Conservation (phyloP, 805 yeast genomes). For the Komagataella mondaviorum region DNA sequence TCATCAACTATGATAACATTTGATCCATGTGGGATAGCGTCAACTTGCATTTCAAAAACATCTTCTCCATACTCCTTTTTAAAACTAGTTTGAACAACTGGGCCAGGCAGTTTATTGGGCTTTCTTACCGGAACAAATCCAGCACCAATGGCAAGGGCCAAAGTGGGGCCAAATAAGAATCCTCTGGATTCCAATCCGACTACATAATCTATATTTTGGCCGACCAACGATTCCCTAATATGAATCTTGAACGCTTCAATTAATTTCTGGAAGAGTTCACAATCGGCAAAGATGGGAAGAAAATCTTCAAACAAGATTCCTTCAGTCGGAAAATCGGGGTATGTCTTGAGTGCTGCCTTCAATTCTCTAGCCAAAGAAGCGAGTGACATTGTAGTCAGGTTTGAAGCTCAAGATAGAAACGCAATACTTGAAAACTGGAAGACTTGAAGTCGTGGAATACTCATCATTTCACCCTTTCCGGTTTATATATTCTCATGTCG, state of each 20-base stretch:
- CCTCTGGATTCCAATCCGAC: conserved; percentile 97
- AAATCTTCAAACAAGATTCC: conserved; percentile 95
- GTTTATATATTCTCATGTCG: neutral
- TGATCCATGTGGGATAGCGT: conserved; percentile 66
- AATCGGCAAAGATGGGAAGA: conserved; percentile 82
- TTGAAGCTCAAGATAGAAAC: neutral
- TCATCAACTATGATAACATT: conserved; percentile 87
- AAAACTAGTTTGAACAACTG: conserved; percentile 55
- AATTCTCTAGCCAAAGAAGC: conserved; percentile 26
- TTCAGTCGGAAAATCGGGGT: conserved; percentile 87
- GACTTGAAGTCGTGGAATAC: neutral
- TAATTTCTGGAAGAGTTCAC: conserved; percentile 68
- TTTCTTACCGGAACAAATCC: conserved; percentile 95
- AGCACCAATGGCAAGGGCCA: conserved; percentile 79
- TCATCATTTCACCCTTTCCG: neutral
- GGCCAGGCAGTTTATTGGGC: conserved; percentile 91
- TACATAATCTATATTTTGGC: conserved; percentile 65
- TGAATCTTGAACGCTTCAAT: conserved; percentile 72
- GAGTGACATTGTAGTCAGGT: conserved; percentile 6
- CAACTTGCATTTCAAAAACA: conserved; percentile 77
- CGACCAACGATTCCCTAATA: conserved; percentile 39
- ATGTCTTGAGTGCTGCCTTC: conserved; percentile 50
- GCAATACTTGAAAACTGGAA: neutral
- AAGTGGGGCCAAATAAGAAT: conserved; percentile 88
- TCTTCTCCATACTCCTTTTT: conserved; percentile 91